These are phyloP conservation scores for Fusarium subtropicale DNA, from an alignment of 2,329 filamentous ascomycete genomes.

Conservation along the genomic window DNA sequence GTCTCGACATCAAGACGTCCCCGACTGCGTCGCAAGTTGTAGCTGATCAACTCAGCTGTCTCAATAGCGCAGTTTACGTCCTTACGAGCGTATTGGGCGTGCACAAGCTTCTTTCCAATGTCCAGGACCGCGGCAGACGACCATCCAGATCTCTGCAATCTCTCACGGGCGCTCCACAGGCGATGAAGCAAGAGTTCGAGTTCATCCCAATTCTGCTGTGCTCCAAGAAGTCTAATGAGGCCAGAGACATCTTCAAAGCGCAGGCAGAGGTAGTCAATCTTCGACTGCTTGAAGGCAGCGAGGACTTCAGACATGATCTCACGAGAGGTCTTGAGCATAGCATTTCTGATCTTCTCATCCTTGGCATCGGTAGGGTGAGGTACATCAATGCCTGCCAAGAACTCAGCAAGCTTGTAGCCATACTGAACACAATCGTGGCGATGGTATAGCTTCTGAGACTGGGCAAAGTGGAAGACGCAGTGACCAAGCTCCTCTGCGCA, in stretches of 20 bases:
- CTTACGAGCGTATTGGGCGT: constrained; percentile 35
- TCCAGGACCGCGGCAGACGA: constrained; percentile 39
- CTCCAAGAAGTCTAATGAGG: constrained; percentile 60
- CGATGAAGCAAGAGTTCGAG: constrained; percentile 52
- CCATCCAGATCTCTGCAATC: constrained; percentile 39
- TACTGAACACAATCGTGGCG: constrained; percentile 53
- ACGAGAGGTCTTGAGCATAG: constrained; percentile 41
- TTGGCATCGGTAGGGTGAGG: constrained; percentile 50
- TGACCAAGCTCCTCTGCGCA: constrained; percentile 58
- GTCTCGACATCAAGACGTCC: constrained; percentile 45
- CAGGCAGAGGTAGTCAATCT: constrained; percentile 59
- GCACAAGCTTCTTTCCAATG: constrained; percentile 43
- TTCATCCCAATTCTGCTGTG: constrained; percentile 59
- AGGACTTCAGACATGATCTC: constrained; percentile 53
- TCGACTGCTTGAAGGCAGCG: constrained; percentile 53
- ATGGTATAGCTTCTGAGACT: constrained; percentile 56
- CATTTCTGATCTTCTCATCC: constrained; percentile 27
- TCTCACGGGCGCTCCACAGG: constrained; percentile 43
- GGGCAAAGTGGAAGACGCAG: constrained; percentile 57
- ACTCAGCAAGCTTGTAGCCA: constrained; percentile 59
- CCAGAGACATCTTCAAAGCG: constrained; percentile 58
- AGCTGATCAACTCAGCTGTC: constrained; percentile 43
- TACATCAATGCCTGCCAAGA: constrained; percentile 57
- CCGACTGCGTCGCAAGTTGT: constrained; percentile 45
- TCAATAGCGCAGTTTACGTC: constrained; percentile 36